Percentiles rank a stretch among this genome's conserved stretches.
Evolutionary conservation across 2,329 filamentous ascomycete genomes (phyloP).

Genomic region (Tolypocladium inflatum): DNA sequence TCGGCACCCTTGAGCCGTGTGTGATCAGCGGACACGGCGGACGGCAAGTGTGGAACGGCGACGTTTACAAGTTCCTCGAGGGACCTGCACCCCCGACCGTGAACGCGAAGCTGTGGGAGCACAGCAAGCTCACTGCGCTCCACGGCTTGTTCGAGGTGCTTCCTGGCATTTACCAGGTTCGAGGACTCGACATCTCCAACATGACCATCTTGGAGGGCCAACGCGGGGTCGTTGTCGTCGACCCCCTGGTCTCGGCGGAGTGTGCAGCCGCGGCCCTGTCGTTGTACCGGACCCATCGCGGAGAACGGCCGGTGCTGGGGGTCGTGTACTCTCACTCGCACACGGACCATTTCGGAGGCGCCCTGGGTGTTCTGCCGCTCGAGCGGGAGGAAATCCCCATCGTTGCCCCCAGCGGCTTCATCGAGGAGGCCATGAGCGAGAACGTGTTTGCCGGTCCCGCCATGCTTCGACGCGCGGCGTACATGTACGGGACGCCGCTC

Average conservation of each 20-base stretch:
- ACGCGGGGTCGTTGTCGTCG: conserved; percentile 26
- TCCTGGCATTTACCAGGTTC: conserved; percentile 27
- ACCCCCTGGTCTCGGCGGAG: conserved; percentile 25
- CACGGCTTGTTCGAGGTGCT: conserved; percentile 24
- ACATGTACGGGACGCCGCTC: conserved; percentile 29
- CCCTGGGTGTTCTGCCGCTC: conserved; percentile 8
- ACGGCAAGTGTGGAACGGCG: conserved; percentile 14
- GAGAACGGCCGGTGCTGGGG: conserved; percentile 4
- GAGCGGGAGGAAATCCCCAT: conserved; percentile 11
- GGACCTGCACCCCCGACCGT: conserved; percentile 4
- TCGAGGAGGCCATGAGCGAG: conserved; percentile 26
- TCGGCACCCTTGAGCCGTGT: too few species aligned
- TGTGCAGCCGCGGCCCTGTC: conserved; percentile 20
- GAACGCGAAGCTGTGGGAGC: conserved; percentile 8
- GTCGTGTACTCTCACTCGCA: conserved; percentile 32
- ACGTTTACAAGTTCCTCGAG: conserved; percentile 12
- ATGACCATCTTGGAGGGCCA: conserved; percentile 27
- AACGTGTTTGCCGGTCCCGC: conserved; percentile 27
- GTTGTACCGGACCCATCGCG: conserved; percentile 17
- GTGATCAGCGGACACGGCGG: too few species aligned
- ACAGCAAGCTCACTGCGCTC: conserved; percentile 7
- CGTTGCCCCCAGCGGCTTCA: conserved; percentile 27
- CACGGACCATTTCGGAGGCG: conserved; percentile 26
- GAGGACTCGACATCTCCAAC: conserved; percentile 29
- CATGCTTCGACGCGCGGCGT: conserved; percentile 26